Evolutionary conservation across 768 basidiomycete species (phyloP).

Genomic region (Myochromella boudieri): DNA sequence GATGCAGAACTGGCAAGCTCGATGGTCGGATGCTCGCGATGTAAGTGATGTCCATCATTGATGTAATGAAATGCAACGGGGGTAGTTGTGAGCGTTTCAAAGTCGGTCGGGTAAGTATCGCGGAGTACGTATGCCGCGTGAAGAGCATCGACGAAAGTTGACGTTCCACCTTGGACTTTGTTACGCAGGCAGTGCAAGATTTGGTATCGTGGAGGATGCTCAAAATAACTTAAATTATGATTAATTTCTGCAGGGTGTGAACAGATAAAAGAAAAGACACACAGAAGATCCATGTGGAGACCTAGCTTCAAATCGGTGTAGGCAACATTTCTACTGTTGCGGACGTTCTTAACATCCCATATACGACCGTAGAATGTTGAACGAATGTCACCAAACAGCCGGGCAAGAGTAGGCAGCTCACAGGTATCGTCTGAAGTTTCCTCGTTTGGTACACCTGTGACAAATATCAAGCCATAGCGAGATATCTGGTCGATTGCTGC

Average conservation of each 20-base stretch:
- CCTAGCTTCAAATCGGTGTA: constrained; percentile 91
- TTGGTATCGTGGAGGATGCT: constrained; percentile 89
- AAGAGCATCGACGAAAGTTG: constrained; percentile 84
- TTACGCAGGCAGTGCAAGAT: constrained; percentile 90
- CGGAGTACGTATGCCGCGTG: constrained; percentile 59
- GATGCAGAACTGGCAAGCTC: constrained; percentile 41
- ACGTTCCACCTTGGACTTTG: constrained; percentile 78
- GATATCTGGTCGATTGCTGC: constrained; percentile 67
- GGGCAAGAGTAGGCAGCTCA: constrained; percentile 65
- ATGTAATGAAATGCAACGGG: constrained; percentile 89
- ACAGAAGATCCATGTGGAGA: constrained; percentile 92
- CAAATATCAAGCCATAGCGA: constrained; percentile 72
- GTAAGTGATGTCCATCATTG: constrained; percentile 85
- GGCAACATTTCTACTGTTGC: constrained; percentile 84
- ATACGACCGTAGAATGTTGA: constrained; percentile 87
- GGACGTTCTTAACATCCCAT: constrained; percentile 84
- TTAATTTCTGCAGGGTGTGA: not conserved
- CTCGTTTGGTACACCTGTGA: constrained; percentile 64
- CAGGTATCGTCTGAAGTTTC: constrained; percentile 62
- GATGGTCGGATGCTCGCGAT: constrained; percentile 72
- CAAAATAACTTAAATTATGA: constrained; percentile 67
- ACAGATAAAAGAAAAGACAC: constrained; percentile 28
- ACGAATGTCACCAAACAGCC: constrained; percentile 72
- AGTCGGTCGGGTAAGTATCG: constrained; percentile 45
- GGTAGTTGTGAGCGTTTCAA: constrained; percentile 54